Conservation (phyloP, 1,139 yeast genomes). For the Saccharomyces hybrid region DNA sequence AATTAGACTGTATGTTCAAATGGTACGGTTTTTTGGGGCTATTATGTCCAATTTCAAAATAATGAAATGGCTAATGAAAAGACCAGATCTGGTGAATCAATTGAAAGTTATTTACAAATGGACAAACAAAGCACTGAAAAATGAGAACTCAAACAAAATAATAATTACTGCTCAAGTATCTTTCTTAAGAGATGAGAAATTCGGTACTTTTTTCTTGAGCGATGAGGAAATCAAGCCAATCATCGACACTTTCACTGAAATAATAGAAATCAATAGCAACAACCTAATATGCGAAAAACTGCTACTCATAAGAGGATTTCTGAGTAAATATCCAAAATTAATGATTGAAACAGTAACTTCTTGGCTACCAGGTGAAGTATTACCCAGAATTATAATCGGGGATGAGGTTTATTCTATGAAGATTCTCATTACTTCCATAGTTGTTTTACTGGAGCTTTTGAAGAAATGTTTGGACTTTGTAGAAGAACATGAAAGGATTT, state of each 20-base stretch:
- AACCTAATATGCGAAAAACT: constrained; percentile 24
- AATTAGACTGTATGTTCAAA: constrained; percentile 26
- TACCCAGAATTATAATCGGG: constrained; percentile 19
- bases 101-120: constrained; percentile 13
- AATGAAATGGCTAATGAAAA: constrained; percentile 13
- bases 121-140: constrained; percentile 15
- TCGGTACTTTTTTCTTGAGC: constrained; percentile 15
- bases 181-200: constrained; percentile 26
- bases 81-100: constrained; percentile 8
- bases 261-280: constrained; percentile 23
- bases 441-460: constrained; percentile 21
- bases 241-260: constrained; percentile 11
- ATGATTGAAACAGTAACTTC: constrained; percentile 17
- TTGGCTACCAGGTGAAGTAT: constrained; percentile 30
- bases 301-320: constrained; percentile 18
- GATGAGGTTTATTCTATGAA: constrained; percentile 19
- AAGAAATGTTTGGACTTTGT: constrained; percentile 16
- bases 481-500: constrained; percentile 9
- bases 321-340: constrained; percentile 17
- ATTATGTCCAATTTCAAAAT: constrained; percentile 22
- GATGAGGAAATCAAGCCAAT: constrained; percentile 12
- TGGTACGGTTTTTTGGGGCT: constrained; percentile 21
- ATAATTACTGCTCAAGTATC: constrained; percentile 23
- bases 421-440: constrained; percentile 15
- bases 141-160: constrained; percentile 22